A percentile compares a stretch with the other conserved stretches of the same genome.
Conservation (phyloP, 176 grass and related monocot genomes). For the Echinochloa phyllopogon region DNA sequence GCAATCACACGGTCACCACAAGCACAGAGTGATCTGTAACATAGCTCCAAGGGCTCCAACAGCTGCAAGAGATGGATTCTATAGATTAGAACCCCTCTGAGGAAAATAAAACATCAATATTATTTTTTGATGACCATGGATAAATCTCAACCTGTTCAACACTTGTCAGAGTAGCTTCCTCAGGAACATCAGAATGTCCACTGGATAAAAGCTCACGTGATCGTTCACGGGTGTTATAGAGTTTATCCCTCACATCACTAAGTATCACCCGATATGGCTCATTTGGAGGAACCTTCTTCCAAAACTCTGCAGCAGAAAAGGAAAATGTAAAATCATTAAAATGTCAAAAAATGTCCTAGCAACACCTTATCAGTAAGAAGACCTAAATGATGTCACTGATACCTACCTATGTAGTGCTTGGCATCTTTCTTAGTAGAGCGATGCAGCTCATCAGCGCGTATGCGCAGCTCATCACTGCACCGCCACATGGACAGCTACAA, state of each 20-base stretch:
- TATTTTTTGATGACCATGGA: constrained; percentile 16
- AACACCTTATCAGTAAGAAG: constrained; percentile 2
- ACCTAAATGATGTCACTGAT: constrained; percentile 11
- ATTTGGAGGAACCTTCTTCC: constrained; percentile 83
- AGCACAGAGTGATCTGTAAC: constrained; percentile 70
- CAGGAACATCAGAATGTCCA: constrained; percentile 73
- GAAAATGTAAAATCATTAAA: constrained; percentile 18
- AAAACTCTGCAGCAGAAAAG: constrained; percentile 59
- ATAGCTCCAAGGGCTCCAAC: constrained; percentile 76
- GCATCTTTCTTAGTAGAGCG: constrained; percentile 75
- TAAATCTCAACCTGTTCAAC: constrained; percentile 61
- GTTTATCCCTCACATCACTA: constrained; percentile 80
- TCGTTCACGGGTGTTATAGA: constrained; percentile 72
- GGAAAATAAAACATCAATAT: not conserved
- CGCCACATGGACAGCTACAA: constrained; percentile 85
- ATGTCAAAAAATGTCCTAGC: not conserved
- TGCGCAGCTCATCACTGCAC: constrained; percentile 70
- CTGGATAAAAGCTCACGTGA: constrained; percentile 72
- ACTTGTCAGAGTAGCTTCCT: constrained; percentile 63
- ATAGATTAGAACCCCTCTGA: constrained; percentile 6
- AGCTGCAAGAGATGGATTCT: constrained; percentile 53
- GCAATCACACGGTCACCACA: constrained; percentile 78
- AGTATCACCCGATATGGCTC: constrained; percentile 82
- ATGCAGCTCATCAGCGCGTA: constrained; percentile 68
- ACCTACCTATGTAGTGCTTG: constrained; percentile 81